phyloP scores from a whole-genome alignment of 176 grass and related monocot genomes.

The Oryza coarctata region DNA sequence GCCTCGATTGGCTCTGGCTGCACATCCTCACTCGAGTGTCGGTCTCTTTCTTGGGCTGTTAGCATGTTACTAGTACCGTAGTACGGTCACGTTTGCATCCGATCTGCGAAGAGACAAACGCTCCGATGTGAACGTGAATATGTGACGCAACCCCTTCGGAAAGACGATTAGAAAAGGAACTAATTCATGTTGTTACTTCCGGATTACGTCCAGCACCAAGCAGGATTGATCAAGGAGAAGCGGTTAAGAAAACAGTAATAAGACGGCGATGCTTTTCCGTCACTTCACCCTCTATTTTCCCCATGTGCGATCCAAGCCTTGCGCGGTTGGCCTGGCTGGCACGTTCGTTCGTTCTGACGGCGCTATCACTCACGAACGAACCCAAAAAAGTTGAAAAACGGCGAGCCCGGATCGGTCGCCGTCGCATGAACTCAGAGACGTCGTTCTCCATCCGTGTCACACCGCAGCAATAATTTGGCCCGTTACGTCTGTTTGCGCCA shows the following conservation, averaged over 20 bases:
- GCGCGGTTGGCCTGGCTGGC: neutral
- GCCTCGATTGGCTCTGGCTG: neutral
- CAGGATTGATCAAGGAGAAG: neutral
- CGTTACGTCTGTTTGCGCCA: conserved; percentile 5
- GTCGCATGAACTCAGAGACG: conserved; percentile 3
- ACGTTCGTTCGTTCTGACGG: neutral
- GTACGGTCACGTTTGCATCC: neutral
- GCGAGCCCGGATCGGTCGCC: neutral
- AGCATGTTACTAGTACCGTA: neutral
- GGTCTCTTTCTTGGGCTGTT: conserved; percentile 6
- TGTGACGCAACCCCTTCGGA: neutral
- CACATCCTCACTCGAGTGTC: neutral
- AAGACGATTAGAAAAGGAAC: neutral
- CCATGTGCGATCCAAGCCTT: neutral
- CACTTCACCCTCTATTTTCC: neutral
- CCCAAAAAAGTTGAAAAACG: neutral
- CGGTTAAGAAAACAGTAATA: neutral
- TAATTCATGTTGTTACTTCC: neutral
- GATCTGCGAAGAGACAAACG: neutral
- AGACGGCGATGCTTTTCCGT: neutral
- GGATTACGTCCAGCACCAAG: neutral
- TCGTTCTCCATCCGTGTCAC: neutral
- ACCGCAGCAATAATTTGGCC: neutral
- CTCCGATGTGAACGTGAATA: neutral
- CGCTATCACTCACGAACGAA: neutral